Conservation (phyloP, 352 stramenopile species). For the Pythium angustatum region DNA sequence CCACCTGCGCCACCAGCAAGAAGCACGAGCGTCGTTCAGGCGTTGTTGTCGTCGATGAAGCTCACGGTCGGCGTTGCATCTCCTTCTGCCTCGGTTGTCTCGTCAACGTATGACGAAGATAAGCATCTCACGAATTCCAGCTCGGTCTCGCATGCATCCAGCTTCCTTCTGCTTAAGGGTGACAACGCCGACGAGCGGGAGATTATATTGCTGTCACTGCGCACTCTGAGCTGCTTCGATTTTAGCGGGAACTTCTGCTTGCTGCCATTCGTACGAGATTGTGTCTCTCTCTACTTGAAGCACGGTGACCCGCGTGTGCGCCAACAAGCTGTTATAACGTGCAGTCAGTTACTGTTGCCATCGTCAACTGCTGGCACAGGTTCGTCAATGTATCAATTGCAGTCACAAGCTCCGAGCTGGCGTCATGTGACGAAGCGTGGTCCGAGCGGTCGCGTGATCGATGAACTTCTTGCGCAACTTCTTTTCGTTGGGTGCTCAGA, state of each 20-base stretch:
- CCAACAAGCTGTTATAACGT: conserved; percentile 88
- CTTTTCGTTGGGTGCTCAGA: conserved; percentile 94
- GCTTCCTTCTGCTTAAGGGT: conserved; percentile 55
- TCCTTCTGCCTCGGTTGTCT: conserved; percentile 18
- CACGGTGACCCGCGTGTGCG: conserved; percentile 90
- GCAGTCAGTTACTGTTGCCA: conserved; percentile 72
- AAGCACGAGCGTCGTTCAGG: conserved; percentile 57
- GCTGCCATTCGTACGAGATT: conserved; percentile 95
- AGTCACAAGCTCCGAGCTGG: conserved; percentile 37
- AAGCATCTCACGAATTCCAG: conserved; percentile 13
- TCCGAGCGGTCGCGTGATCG: conserved; percentile 88
- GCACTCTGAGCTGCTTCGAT: conserved; percentile 93
- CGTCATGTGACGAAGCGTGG: conserved; percentile 73
- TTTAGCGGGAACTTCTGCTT: conserved; percentile 93
- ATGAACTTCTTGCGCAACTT: conserved; percentile 92
- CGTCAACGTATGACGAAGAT: conserved; percentile 33
- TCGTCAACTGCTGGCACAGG: conserved; percentile 23
- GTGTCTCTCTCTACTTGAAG: conserved; percentile 91
- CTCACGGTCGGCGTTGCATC: conserved; percentile 35
- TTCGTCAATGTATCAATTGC: conserved; percentile 16
- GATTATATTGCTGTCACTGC: conserved; percentile 88
- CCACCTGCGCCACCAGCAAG: conserved; percentile 36
- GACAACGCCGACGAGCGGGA: conserved; percentile 79
- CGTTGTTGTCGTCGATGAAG: conserved; percentile 76
- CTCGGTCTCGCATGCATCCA: background rate